These are phyloP conservation scores for Penicillium goetzii DNA, from an alignment of 495 filamentous ascomycete species.

Conservation along the genomic window DNA sequence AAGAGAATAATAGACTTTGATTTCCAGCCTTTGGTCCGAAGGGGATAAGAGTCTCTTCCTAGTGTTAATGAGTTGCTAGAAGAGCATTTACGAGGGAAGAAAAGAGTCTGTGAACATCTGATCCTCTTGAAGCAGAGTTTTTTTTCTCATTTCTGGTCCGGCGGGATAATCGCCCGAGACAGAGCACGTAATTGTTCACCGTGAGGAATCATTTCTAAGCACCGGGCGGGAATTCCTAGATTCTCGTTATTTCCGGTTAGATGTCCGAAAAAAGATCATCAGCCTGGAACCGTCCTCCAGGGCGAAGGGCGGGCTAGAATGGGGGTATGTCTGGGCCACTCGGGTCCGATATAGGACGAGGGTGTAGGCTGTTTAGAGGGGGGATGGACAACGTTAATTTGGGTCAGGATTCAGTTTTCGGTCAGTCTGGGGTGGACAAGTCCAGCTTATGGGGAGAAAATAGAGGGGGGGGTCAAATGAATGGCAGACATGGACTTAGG, in stretches of 20 bases:
- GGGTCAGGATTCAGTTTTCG: neutral
- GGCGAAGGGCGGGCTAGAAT: neutral
- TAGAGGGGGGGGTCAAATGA: neutral
- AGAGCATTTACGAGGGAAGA: neutral
- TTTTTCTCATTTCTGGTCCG: conserved; percentile 8
- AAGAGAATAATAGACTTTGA: neutral
- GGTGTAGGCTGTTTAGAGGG: conserved; percentile 18
- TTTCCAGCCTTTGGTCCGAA: neutral
- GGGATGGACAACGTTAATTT: neutral
- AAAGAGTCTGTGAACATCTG: neutral
- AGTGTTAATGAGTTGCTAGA: neutral
- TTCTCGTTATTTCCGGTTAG: neutral
- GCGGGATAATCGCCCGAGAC: conserved; percentile 8
- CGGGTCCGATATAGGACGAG: conserved; percentile 24
- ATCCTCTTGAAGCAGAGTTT: conserved; percentile 14
- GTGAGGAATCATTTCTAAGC: conserved; percentile 25
- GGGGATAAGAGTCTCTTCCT: neutral
- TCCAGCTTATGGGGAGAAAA: conserved; percentile 1
- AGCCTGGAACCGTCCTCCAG: neutral
- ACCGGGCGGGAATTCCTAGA: neutral
- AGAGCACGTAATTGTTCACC: conserved; percentile 24
- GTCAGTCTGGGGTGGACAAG: neutral
- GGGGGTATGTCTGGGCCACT: neutral
- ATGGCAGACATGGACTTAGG: neutral
- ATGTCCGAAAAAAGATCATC: neutral